Base-by-base conservation (phyloP, 2,329 filamentous ascomycete species). In the Falciphora oryzae region DNA sequence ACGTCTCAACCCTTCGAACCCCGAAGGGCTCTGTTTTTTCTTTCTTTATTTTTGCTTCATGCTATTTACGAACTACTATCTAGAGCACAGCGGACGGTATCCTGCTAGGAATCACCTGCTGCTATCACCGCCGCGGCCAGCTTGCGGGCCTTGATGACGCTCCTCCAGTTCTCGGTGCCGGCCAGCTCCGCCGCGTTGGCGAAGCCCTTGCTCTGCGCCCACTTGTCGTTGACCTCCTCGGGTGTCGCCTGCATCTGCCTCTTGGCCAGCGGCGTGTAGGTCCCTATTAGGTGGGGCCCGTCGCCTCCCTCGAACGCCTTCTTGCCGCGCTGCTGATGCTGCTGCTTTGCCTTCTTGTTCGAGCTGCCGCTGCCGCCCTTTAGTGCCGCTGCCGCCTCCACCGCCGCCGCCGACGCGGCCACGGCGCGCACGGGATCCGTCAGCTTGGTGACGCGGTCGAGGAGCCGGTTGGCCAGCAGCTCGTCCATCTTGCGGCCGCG, bases 401-500 rank as follows among this genome's bases (percentile, higher is more conserved):
- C 44, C 29, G 58, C 62, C 66, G 56, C 65, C 62, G 62, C 61
- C 65, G 25, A 64, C 31, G 57, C 62, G 63, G 38, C 50, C 57
- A 28, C 50, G 22, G 56, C 64, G 22, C 61, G 64, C 57, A 61
- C 57, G 38, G 70, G 63, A 32, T 70, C 67, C 29, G 70, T 65
- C 68, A 82, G 80, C 1, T 67, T 71, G 31, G 81, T 77, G 10
- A 86, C 77, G 59, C 89, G 76, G 71, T 91, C 85, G 66, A 98
- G 79, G 62, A 99, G 78, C 69, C 87, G 85, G 66, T 85, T 88
- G 0, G 92, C 87, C 65, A 99, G 80, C 63, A 96, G 80, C 80
- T 98, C 95, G 71, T 98, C 93, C 69, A 98, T 91, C 80, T 97
- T 97, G 64, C 85, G 82, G 72, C 88, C 85, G 66, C 91, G 85